Conservation (phyloP, 257 asterid genomes). For the Jasminum sambac region DNA sequence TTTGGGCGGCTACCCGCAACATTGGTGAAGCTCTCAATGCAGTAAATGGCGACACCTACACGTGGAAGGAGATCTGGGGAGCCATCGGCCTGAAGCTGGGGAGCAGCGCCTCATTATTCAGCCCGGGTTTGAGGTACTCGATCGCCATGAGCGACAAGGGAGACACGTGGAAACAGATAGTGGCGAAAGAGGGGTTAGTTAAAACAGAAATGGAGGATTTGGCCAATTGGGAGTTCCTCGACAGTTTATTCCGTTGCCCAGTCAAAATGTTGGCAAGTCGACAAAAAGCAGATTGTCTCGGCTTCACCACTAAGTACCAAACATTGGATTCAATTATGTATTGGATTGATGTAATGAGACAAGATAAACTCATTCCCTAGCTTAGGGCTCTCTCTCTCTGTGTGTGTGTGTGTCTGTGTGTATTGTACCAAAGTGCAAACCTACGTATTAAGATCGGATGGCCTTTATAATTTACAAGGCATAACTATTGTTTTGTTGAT, state of each 20-base stretch:
- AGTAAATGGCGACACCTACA: slow-evolving; percentile 56
- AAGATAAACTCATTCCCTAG: slow-evolving; percentile 62
- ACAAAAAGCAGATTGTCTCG: slow-evolving; percentile 53
- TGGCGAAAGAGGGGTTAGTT: slow-evolving; percentile 48
- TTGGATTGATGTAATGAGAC: slow-evolving; percentile 76
- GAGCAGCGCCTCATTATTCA: slow-evolving; percentile 18
- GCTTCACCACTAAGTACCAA: slow-evolving; percentile 53
- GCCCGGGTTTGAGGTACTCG: slow-evolving; percentile 36
- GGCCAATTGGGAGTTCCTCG: slow-evolving; percentile 73
- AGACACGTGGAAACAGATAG: slow-evolving; percentile 68
- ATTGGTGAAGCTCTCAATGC: slow-evolving; percentile 63
- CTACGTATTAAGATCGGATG: no score
- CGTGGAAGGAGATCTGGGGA: slow-evolving; percentile 75
- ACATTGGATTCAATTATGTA: slow-evolving; percentile 66
- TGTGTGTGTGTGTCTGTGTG: no score
- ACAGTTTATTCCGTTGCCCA: slow-evolving; percentile 61
- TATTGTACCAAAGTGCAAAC: no score
- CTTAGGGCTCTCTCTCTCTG: neutral
- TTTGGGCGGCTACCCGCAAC: slow-evolving; percentile 55
- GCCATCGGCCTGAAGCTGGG: slow-evolving; percentile 59
- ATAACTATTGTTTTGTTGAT: no score
- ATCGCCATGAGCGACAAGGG: slow-evolving; percentile 55
- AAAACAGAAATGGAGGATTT: slow-evolving; percentile 62
- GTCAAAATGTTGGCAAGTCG: slow-evolving; percentile 61
- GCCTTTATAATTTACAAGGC: no score